phyloP scores from a whole-genome alignment of 208 protist species.

The Leishmania tropica region DNA sequence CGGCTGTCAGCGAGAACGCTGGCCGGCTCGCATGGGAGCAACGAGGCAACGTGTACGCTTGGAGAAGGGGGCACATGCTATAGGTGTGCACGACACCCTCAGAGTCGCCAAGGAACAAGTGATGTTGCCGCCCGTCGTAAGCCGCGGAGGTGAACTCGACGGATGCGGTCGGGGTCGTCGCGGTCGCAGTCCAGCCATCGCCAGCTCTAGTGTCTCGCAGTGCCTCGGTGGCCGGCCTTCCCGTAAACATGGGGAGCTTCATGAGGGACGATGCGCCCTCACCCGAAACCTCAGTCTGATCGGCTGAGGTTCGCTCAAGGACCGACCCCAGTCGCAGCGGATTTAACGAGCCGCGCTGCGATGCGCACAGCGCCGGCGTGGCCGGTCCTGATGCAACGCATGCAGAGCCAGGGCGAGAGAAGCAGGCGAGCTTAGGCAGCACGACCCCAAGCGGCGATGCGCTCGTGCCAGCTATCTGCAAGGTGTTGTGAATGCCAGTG shows the following conservation, averaged over 20 bases:
- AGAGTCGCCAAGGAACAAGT: constrained; percentile 66
- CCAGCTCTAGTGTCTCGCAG: background rate
- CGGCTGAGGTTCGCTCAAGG: background rate
- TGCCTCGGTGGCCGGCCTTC: background rate
- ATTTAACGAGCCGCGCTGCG: background rate
- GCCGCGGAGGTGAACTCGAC: constrained; percentile 43
- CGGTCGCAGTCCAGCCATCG: background rate
- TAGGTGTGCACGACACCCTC: constrained; percentile 61
- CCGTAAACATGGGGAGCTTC: background rate
- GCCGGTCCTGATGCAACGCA: background rate
- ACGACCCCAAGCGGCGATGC: background rate
- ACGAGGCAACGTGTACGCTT: constrained; percentile 39
- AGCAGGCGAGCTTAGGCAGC: background rate
- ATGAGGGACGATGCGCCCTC: background rate
- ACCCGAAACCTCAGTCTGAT: background rate
- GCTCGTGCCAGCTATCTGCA: background rate
- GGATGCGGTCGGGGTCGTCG: constrained; percentile 4
- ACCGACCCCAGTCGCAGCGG: background rate
- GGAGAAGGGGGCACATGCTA: constrained; percentile 52
- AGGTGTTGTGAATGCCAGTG: background rate
- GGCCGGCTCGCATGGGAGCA: constrained; percentile 39
- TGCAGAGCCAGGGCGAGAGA: background rate
- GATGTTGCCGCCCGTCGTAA: constrained; percentile 56
- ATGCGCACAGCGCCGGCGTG: background rate
- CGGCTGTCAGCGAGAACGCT: constrained; percentile 19